Base-by-base conservation (phyloP, 768 basidiomycete genomes). In the Mrakia gelida region DNA sequence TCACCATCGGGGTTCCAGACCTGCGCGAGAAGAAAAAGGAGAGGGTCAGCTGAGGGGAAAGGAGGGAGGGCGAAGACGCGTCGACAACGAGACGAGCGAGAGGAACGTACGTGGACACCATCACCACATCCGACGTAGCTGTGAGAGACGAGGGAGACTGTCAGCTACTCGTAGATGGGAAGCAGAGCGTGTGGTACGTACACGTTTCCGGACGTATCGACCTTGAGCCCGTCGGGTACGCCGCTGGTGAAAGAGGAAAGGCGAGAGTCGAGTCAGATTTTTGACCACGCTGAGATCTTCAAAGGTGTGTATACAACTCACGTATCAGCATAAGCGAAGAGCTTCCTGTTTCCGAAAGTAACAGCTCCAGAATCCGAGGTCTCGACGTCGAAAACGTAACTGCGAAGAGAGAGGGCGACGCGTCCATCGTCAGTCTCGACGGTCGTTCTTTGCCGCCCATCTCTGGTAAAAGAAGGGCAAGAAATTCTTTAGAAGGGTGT, bases 181-280 rank as follows among this genome's bases (percentile, higher is more conserved):
- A 23, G 54, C 3, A 26, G 26, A 3, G 38, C 4, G 38, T 38
- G 38, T 8, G 38, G 38, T 38, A 56, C 54, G 9, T n/a, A 92
- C 0, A 92, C 88, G 79, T 92, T 92, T 0, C 90, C 90, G 0
- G 86, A 82, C 6, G 84, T 84, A 80, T 92, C 92, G 0, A 90
- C 85, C 81, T 90, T 89, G 15, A 92, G 83, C 16, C 91, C 91
- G 78, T 92, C 91, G 9, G 91, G 88, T 43, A 89, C 84, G 0
- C 91, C 91, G 30, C 89, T 86, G 30, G 89, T 86, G 91, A 0
- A 91, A 90, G 80, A 92, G 90, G 23, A 91, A 86, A 8, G 91
- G 87, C 38, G 90, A 87, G 81, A 61, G 38, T 38, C 38, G 26
- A 63, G 13, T 28, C n/a, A 63, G 32, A 3, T 13, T n/a, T 13